A percentile compares a stretch with the other conserved stretches of the same genome.
These are phyloP conservation scores for Aspergillus nomiae DNA, from an alignment of 2,329 filamentous ascomycete species.

Conservation along the genomic window DNA sequence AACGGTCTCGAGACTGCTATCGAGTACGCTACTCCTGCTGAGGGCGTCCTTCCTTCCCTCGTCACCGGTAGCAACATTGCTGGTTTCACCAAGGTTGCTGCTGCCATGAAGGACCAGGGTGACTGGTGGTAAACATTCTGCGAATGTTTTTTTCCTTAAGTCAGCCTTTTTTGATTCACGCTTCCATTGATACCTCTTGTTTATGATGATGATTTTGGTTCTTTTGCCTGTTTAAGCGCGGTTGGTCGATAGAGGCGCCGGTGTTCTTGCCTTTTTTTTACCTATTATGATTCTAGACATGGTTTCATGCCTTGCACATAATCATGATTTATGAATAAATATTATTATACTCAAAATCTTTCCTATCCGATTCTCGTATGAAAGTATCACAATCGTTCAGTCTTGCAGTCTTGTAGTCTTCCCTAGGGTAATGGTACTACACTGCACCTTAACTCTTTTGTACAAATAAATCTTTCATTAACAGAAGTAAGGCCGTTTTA, in stretches of 20 bases:
- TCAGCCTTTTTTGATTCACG: not conserved
- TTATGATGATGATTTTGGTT: conserved; percentile 22
- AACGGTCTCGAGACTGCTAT: conserved; percentile 86
- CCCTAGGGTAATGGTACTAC: not conserved
- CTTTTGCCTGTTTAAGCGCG: conserved; percentile 25
- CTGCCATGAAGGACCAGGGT: conserved; percentile 93
- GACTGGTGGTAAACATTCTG: conserved; percentile 71
- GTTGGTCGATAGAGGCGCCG: conserved; percentile 36
- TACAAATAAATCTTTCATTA: not conserved
- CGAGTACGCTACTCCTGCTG: conserved; percentile 76
- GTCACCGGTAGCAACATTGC: conserved; percentile 97
- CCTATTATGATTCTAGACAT: conserved; percentile 2
- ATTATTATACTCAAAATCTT: not conserved
- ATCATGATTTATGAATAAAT: conserved; percentile 10
- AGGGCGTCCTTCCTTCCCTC: conserved; percentile 84
- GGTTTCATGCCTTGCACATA: conserved; percentile 5
- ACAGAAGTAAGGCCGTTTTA: not conserved
- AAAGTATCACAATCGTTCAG: not conserved
- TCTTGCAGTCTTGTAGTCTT: not conserved
- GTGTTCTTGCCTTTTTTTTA: conserved; percentile 8
- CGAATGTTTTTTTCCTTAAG: not conserved
- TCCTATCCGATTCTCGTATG: not conserved
- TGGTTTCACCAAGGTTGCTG: conserved; percentile 93
- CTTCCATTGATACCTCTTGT: conserved; percentile 7
- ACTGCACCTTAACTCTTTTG: not conserved